Evolutionary conservation across 805 yeast species (phyloP), one percentile per base, ranked within the genome.

Genomic region (Wickerhamiella parazyma): DNA sequence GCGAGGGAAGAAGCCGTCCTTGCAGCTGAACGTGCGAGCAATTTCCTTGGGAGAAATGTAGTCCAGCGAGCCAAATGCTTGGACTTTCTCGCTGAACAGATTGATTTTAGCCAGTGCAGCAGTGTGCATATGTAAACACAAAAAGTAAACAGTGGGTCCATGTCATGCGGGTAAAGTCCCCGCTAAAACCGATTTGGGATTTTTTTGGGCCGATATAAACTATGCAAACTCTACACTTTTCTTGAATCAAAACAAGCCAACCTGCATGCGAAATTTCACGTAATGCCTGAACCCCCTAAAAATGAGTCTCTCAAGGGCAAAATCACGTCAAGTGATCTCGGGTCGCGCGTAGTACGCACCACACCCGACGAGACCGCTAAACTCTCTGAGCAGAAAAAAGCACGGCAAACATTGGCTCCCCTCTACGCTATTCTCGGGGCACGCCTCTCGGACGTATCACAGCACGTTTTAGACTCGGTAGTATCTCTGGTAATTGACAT

Each of bases 381-480:
- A 12, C 22, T 22, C 11, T 22, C 29, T 3, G 21, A 21, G n/a
- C 36, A n/a, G 5, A 33, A 14, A 12, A 35, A 19, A 6, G 14
- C 37, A 7, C 26, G 31, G 16, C 31, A 38, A 3, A 36, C 44
- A 3, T 31, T 56, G 79, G 75, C 35, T 56, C 66, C 35, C 65
- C 85, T n/a, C 61, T 80, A 40, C 47, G 58, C 71, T 0, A 75
- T 82, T 75, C 72, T 81, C 3, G 67, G 71, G 5, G 57, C 63
- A 2, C 64, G 67, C 14, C 60, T 81, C 33, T 80, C 78, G 10
- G 96, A 86, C 57, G 73, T 82, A n/a, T 74, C 87, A 7, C 85
- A 80, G 45, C 82, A 76, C 35, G 72, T 76, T 1, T 68, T 85
- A 2, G 57, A 76, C 17, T 78, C 91, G 3, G 82, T 86, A 4